Percentiles rank a stretch among this genome's conserved stretches.
phyloP scores from a whole-genome alignment of 2,329 filamentous ascomycete species.

The Fusarium scirpi region DNA sequence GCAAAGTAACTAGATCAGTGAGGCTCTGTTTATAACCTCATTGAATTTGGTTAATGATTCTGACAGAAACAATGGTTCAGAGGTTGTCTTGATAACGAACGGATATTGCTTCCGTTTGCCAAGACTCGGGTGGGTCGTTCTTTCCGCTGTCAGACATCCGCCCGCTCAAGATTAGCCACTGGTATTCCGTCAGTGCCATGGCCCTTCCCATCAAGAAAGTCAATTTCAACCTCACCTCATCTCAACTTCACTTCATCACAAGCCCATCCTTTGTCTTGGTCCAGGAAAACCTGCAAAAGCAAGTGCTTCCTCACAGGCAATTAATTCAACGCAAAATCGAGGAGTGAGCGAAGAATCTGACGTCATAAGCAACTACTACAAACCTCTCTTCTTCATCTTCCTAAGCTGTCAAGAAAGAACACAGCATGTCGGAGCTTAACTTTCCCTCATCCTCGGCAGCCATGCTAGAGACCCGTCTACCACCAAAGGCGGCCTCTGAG shows the following conservation, averaged over 20 bases:
- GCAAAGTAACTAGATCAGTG: no score
- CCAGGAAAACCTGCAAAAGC: no score
- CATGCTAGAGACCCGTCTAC: constrained; percentile 52
- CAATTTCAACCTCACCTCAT: constrained; percentile 37
- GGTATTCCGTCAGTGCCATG: not conserved
- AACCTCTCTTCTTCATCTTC: not conserved
- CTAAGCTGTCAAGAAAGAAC: not conserved
- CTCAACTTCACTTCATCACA: not conserved
- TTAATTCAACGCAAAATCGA: not conserved
- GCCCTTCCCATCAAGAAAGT: constrained; percentile 21
- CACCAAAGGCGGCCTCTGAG: constrained; percentile 22
- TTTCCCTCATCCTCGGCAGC: constrained; percentile 51
- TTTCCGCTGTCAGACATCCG: constrained; percentile 11
- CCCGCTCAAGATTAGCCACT: constrained; percentile 10
- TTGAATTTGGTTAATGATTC: no score
- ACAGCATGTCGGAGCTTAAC: constrained; percentile 52
- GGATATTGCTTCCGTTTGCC: not conserved
- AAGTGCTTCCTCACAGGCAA: not conserved
- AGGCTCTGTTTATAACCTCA: no score
- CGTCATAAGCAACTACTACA: not conserved
- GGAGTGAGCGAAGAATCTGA: not conserved
- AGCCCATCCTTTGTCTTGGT: not conserved
- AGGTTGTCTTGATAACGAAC: not conserved
- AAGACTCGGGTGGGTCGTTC: constrained; percentile 24
- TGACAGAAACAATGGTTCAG: no score